Evolutionary conservation across 1,284 basidiomycete genomes (phyloP), one percentile per base, ranked within the genome.

Genomic region (Somion occarium): DNA sequence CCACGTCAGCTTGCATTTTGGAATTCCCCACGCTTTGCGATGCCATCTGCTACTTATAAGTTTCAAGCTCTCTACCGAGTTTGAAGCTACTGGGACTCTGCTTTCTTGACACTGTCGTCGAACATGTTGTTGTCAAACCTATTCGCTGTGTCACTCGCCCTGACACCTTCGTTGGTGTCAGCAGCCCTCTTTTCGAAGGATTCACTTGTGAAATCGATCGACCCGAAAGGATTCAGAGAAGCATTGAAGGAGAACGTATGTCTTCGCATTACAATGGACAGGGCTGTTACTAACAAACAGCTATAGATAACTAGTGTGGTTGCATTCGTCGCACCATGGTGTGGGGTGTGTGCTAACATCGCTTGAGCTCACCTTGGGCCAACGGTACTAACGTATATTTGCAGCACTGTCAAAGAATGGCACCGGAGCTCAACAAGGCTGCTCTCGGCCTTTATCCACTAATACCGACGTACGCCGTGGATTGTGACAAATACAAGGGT

Each of bases 261-360:
- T 73, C 30, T 50, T 24, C 51, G 23, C 26, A 43, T 19, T 43
- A 43, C 24, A 5, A 4, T 24, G 42, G 30, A 15, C 15, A 15
- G 7, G 15, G 30, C 30, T 7, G 30, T 34, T 7, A 7, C 30
- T 34, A 7, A 34, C 30, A 34, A 34, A 15, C 19, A 9, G n/a
- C 37, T 38, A 37, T 58, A 91, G 88, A 72, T 79, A 69, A 88
- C 88, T 26, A 82, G 76, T 45, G 65, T 93, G 60, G 83, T 93
- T n/a, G 91, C 91, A 1, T 94, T 93, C 61, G 87, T 93, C 5
- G 92, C 91, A 23, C 88, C 91, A 5, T 94, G 91, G 89, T 91
- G 89, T 62, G 89, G 88, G 55, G 91, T 91, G 66, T 67, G 88
- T 66, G 23, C 5, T 23, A 19, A 43, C 5, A 22, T 15, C 34